Percentiles rank a stretch among this genome's conserved stretches.
Evolutionary conservation across 805 yeast species (phyloP).

Genomic region (Kodamaea laetipori): DNA sequence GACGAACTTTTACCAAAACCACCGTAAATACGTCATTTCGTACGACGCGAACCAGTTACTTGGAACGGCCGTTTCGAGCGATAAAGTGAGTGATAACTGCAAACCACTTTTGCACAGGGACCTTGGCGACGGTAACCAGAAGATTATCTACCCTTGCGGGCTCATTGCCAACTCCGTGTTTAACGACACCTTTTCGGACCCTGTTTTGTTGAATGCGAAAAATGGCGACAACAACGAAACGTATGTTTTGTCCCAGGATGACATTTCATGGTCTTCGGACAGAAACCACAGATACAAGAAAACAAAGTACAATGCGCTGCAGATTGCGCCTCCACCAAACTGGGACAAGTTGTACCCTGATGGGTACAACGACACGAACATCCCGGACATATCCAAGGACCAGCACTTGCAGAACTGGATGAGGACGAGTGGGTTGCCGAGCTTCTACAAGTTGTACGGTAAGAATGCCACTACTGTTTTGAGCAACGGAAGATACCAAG

Average conservation of each 20-base stretch:
- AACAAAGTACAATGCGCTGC: constrained; percentile 64
- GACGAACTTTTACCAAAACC: constrained; percentile 92
- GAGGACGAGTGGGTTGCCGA: constrained; percentile 94
- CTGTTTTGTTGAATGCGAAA: constrained; percentile 47
- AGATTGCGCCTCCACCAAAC: constrained; percentile 92
- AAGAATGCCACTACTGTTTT: constrained; percentile 64
- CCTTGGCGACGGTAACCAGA: constrained; percentile 26
- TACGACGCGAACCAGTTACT: constrained; percentile 78
- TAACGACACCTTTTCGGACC: constrained; percentile 78
- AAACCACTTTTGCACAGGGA: constrained; percentile 35
- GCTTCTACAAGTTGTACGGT: constrained; percentile 80
- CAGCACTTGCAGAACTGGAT: constrained; percentile 95
- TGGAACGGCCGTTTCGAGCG: constrained; percentile 66
- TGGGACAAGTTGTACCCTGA: constrained; percentile 81
- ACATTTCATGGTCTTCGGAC: constrained; percentile 87
- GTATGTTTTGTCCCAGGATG: constrained; percentile 49
- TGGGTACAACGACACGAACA: constrained; percentile 81
- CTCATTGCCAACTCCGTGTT: constrained; percentile 89
- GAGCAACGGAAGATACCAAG: constrained; percentile 65
- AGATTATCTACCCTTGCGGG: constrained; percentile 85
- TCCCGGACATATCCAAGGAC: constrained; percentile 77
- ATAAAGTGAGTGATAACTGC: constrained; percentile 47
- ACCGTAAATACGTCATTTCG: constrained; percentile 87
- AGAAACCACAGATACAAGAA: constrained; percentile 63
- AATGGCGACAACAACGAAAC: constrained; percentile 46